phyloP scores from a whole-genome alignment of 495 filamentous ascomycete genomes.

The Aspergillus sclerotiicarbonarius region DNA sequence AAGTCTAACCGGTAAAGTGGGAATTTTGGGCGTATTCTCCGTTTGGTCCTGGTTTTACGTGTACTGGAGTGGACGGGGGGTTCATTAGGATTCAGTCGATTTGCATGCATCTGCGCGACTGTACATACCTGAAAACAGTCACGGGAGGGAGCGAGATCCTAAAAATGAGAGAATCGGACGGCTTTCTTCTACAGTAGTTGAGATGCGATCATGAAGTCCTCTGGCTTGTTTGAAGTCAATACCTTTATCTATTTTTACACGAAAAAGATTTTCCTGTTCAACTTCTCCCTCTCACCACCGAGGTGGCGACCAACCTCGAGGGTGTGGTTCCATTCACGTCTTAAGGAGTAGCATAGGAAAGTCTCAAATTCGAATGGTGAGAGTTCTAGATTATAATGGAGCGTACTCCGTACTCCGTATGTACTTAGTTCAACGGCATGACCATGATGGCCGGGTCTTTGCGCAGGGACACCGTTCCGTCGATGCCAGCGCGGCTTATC shows the following conservation, averaged over 20 bases:
- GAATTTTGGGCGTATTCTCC: slow-evolving; percentile 45
- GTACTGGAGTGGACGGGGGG: slow-evolving; percentile 50
- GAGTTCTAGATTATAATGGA: background rate
- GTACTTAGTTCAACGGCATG: background rate
- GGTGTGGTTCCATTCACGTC: background rate
- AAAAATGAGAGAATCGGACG: slow-evolving; percentile 43
- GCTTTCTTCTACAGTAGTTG: slow-evolving; percentile 47
- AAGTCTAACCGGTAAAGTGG: slow-evolving; percentile 95
- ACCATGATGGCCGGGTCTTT: background rate
- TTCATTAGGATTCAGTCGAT: slow-evolving; percentile 48
- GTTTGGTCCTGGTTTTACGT: slow-evolving; percentile 47
- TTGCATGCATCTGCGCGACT: slow-evolving; percentile 48
- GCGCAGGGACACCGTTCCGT: background rate
- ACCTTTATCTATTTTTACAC: slow-evolving; percentile 16
- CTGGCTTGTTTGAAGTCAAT: slow-evolving; percentile 29
- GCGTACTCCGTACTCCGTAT: no score
- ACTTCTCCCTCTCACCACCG: background rate
- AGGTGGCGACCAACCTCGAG: background rate
- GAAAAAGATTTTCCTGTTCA: slow-evolving; percentile 3
- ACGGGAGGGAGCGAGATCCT: slow-evolving; percentile 39
- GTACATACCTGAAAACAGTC: slow-evolving; percentile 46
- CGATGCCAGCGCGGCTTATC: slow-evolving; percentile 36
- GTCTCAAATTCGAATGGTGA: background rate
- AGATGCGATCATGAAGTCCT: slow-evolving; percentile 49
- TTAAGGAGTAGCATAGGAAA: background rate